Evolutionary conservation across 2,329 filamentous ascomycete genomes (phyloP).

Genomic region (Diaporthe humulicola): DNA sequence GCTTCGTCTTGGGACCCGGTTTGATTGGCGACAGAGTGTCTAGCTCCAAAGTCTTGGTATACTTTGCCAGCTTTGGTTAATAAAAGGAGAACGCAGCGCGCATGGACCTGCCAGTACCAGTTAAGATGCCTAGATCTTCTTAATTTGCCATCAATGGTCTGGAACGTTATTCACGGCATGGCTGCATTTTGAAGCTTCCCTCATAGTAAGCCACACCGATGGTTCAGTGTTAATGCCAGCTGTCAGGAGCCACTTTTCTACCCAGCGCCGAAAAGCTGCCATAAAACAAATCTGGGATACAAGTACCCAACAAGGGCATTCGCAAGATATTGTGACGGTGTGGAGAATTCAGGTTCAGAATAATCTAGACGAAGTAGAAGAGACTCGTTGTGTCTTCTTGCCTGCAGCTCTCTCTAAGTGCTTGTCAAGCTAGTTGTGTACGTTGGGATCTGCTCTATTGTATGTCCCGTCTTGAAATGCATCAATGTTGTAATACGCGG

Average conservation of each 20-base stretch:
- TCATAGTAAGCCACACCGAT: neutral
- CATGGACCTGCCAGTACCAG: conserved; percentile 5
- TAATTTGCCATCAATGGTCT: neutral
- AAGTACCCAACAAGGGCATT: neutral
- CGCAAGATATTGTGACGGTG: neutral
- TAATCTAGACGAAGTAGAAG: neutral
- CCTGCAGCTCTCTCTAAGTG: neutral
- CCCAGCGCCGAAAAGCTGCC: neutral
- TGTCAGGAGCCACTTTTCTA: neutral
- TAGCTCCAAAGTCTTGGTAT: conserved; percentile 21
- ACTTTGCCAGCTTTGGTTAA: conserved; percentile 13
- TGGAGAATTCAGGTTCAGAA: neutral
- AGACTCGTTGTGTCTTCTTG: neutral
- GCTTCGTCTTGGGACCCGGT: conserved; percentile 24
- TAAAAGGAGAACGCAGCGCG: neutral
- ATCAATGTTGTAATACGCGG: neutral
- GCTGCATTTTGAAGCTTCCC: neutral
- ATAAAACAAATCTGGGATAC: neutral
- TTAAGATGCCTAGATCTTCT: neutral
- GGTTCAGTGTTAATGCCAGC: too few relatives aligned
- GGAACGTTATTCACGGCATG: neutral
- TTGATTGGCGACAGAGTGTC: conserved; percentile 22
- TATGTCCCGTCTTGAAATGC: neutral
- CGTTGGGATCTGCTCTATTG: neutral
- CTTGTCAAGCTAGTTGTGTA: neutral